Evolutionary conservation across 495 filamentous ascomycete genomes (phyloP), one percentile per base, ranked within the genome.

Genomic region (Hypoxylon lienhwacheense): DNA sequence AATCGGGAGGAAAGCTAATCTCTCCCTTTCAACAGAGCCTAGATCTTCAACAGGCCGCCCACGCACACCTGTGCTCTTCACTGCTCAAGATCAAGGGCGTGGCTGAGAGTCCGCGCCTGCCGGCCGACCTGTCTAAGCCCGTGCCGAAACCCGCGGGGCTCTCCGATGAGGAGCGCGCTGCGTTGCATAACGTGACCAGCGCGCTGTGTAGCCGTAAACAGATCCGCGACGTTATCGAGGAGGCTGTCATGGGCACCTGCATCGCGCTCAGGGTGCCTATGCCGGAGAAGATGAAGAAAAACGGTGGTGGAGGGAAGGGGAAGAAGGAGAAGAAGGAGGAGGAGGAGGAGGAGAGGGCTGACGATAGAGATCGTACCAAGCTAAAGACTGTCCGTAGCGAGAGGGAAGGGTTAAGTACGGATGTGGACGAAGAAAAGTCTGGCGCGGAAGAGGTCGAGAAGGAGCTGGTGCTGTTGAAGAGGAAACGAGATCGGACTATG

Each of bases 181-280:
- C 75, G 8, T 61, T 77, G 25, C 72, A 79, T 22, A 96, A 96
- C 74, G 90, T 97, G 7, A 81, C 80, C 28, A 91, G 88, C 52
- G 80, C 87, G 53, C 69, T 98, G 41, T 95, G 80, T 66, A 92
- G 89, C 58, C 84, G 85, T 16, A 84, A 79, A 17, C 80, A 83
- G 2, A 88, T 93, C 10, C 85, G 86, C 72, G 81, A 84, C 53
- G 82, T 80, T 6, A 72, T 91, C 47, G 76, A 75, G 20, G 75
- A 78, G 46, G 76, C 85, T 0, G 67, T 96, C 55, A 75, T 71
- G 21, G 82, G 75, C 24, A 77, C 96, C 31, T 81, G 82, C 57
- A 71, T 68, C 35, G 70, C 82, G 16, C 64, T 95, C 37, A 81
- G 82, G 5, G 59, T 90, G 3, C 73, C 81, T 2, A 76, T 80